Conservation (phyloP, 2,329 filamentous ascomycete species). For the Coniella lustricola region DNA sequence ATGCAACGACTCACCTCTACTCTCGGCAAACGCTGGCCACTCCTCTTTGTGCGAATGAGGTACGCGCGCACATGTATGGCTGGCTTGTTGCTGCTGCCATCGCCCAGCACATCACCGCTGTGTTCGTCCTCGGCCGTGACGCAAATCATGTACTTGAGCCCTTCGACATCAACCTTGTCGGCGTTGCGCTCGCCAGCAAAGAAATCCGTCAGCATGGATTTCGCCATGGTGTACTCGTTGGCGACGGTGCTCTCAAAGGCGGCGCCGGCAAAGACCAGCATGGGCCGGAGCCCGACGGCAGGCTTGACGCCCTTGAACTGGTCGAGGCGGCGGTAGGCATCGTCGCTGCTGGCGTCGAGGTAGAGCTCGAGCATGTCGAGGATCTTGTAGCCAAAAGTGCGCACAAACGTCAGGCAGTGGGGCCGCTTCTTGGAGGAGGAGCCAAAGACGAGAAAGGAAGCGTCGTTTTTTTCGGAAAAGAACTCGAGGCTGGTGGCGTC, state of each 20-base stretch:
- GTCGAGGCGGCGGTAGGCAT: constrained; percentile 59
- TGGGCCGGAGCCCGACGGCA: constrained; percentile 75
- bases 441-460: constrained; percentile 76
- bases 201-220: constrained; percentile 81
- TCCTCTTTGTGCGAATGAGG: constrained; percentile 77
- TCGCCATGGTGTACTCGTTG: constrained; percentile 77
- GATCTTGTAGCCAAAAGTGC: constrained; percentile 79
- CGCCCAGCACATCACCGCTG: constrained; percentile 27
- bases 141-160: constrained; percentile 82
- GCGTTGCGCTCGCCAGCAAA: constrained; percentile 74
- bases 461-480: constrained; percentile 94
- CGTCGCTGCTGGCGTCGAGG: constrained; percentile 56
- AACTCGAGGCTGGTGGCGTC: constrained; percentile 84
- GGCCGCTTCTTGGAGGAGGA: constrained; percentile 91
- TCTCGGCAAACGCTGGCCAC: constrained; percentile 77
- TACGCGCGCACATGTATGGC: constrained; percentile 69
- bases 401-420: constrained; percentile 74
- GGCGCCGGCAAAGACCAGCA: constrained; percentile 85
- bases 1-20: constrained; percentile 51
- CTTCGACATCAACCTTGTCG: constrained; percentile 86
- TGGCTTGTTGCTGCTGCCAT: constrained; percentile 42
- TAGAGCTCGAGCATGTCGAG: constrained; percentile 93
- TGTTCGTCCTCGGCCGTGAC: constrained; percentile 64
- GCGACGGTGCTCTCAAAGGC: constrained; percentile 76
- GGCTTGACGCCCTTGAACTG: constrained; percentile 74